Conservation (phyloP, 495 filamentous ascomycete species). For the Bacidia gigantensis region DNA sequence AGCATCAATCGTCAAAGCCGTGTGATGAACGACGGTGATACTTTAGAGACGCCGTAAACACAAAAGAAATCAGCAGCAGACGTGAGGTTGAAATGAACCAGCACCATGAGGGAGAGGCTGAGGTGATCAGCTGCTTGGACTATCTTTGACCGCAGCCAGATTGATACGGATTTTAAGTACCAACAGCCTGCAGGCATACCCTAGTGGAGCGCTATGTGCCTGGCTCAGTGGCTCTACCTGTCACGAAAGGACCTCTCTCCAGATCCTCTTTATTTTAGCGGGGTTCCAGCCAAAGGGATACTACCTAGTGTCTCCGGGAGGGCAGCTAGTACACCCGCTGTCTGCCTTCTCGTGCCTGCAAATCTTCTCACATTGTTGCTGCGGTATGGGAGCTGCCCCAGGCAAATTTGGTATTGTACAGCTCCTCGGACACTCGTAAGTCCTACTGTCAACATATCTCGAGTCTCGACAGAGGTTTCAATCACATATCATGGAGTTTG, state of each 20-base stretch:
- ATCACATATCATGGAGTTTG: background rate
- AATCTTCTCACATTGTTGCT: background rate
- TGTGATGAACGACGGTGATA: background rate
- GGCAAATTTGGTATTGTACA: conserved; percentile 5
- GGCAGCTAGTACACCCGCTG: background rate
- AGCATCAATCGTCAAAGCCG: background rate
- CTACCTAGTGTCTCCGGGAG: background rate
- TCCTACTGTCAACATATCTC: background rate
- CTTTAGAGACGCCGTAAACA: background rate
- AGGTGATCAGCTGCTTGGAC: no score
- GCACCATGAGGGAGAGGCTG: no score
- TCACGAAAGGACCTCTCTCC: no score
- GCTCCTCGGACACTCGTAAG: background rate
- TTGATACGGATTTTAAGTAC: no score
- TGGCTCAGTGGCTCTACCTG: no score
- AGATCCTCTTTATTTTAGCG: no score
- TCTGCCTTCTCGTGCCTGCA: background rate
- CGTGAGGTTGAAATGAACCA: background rate
- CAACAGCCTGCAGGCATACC: no score
- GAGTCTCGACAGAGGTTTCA: background rate
- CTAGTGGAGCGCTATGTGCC: no score
- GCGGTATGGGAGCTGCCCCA: background rate
- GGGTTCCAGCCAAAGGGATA: no score
- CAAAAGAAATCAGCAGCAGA: background rate
- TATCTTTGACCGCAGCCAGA: no score